A percentile compares a stretch with the other conserved stretches of the same genome.
These are phyloP conservation scores for Diaporthe caulivora DNA, from an alignment of 2,329 filamentous ascomycete genomes.

Conservation along the genomic window DNA sequence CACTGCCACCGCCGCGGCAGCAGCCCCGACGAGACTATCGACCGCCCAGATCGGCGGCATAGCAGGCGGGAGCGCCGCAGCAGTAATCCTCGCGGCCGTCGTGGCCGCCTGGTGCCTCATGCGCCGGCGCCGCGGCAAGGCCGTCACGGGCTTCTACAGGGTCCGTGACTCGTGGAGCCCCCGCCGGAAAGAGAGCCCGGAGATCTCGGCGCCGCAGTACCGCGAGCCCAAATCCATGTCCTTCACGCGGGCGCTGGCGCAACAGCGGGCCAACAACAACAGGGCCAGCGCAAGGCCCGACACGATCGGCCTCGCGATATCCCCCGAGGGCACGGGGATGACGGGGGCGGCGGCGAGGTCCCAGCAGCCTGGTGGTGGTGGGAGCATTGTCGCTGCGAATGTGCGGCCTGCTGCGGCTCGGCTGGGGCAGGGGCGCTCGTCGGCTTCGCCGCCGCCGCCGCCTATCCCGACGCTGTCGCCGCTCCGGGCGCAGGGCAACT, in stretches of 20 bases:
- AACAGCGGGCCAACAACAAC: conserved; percentile 43
- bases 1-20: conserved; percentile 2
- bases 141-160: conserved; percentile 49
- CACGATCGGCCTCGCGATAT: conserved; percentile 60
- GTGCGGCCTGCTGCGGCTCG: not conserved
- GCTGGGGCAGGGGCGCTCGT: not conserved
- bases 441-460: conserved; percentile 24
- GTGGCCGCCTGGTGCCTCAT: conserved; percentile 43
- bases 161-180: conserved; percentile 52
- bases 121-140: conserved; percentile 20
- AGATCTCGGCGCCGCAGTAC: conserved; percentile 58
- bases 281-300: conserved; percentile 48
- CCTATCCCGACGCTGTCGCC: conserved; percentile 34
- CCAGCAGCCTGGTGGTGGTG: conserved; percentile 38
- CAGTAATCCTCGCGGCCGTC: conserved; percentile 60
- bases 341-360: conserved; percentile 1
- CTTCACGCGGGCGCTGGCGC: conserved; percentile 41
- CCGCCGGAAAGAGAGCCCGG: conserved; percentile 48
- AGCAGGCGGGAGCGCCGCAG: conserved; percentile 64
- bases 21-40: conserved; percentile 43
- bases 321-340: conserved; percentile 45
- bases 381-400: conserved; percentile 31
- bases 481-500: conserved; percentile 21
- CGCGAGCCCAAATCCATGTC: conserved; percentile 44
- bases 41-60: conserved; percentile 69